Conservation (phyloP, 108 stramenopile genomes). For the Cyclotella choctawhatcheeana region DNA sequence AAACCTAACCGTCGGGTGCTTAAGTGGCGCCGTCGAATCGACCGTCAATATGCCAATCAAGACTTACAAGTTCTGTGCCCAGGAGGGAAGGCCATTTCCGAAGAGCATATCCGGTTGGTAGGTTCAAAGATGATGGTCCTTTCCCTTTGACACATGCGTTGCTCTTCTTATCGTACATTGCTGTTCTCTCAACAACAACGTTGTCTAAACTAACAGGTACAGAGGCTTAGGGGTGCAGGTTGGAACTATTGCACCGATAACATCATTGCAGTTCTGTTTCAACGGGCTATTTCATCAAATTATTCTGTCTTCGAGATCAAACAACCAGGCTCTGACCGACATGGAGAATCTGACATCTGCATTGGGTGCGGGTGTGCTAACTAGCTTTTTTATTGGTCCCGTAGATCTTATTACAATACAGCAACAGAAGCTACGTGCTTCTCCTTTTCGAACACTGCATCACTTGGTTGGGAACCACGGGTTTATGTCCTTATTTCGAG, state of each 20-base stretch:
- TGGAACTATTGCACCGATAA: slow-evolving; percentile 42
- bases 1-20: slow-evolving; percentile 24
- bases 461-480: slow-evolving; percentile 18
- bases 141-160: no score
- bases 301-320: neutral
- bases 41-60: slow-evolving; percentile 33
- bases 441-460: slow-evolving; percentile 10
- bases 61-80: slow-evolving; percentile 39
- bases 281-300: slow-evolving; percentile 31
- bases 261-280: slow-evolving; percentile 31
- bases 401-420: slow-evolving; percentile 41
- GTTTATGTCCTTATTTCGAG: slow-evolving; percentile 11
- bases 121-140: no score
- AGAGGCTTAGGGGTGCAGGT: slow-evolving; percentile 28
- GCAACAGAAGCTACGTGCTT: slow-evolving; percentile 26
- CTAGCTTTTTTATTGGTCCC: slow-evolving; percentile 21
- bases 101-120: slow-evolving; percentile 20
- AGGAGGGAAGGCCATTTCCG: slow-evolving; percentile 31
- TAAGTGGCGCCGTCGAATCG: slow-evolving; percentile 28
- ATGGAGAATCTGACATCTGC: slow-evolving; percentile 8
- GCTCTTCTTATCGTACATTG: no score
- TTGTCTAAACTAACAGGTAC: no score
- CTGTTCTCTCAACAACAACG: no score
- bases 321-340: neutral
- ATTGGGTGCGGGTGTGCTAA: slow-evolving; percentile 31